Evolutionary conservation across 2,329 filamentous ascomycete species (phyloP), one percentile per base, ranked within the genome.

Genomic region (Sporothrix brasiliensis): DNA sequence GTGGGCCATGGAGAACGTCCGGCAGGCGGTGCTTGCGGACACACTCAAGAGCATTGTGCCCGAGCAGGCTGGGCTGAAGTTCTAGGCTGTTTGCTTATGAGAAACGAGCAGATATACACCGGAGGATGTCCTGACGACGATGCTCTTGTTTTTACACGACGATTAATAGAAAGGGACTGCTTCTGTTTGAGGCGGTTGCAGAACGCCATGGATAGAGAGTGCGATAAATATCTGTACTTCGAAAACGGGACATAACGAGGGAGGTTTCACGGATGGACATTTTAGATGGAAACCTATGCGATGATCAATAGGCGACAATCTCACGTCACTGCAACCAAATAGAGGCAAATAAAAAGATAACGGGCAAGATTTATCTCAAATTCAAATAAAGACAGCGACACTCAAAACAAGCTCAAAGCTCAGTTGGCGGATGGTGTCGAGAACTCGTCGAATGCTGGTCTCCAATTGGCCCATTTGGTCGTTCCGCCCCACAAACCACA

Each of bases 1-100:
- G 44, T 70, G 66, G 70, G 69, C 72, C n/a, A 71, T 74, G 50
- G 53, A 41, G 58, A 74, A 74, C 30, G 73, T 74, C 11, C 61
- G 52, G 16, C 85, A 53, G 60, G 71, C 71, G 2, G 30, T 73
- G 10, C 41, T 52, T 5, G n/a, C 44, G 54, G 71, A 68, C 13
- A 63, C 63, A 14, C 71, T 73, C 27, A 70, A 66, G 56, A 72
- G 65, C 41, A 71, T 72, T 39, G 73, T 74, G 65, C 73, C 73
- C 2, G 73, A 74, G 70, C 73, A 74, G 71, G 68, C 60, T 4
- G 66, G 34, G 1, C n/a, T 70, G 44, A 6, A 11, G 9, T 66
- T 69, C 47, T 61, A 50, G 44, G n/a, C 16, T 7, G 34, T 4
- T 27, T 39, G 14, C 24, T 13, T 5, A 10, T 4, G 14, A 14